Base-by-base conservation (phyloP, 352 stramenopile species). In the Globisporangium cederbergense region DNA sequence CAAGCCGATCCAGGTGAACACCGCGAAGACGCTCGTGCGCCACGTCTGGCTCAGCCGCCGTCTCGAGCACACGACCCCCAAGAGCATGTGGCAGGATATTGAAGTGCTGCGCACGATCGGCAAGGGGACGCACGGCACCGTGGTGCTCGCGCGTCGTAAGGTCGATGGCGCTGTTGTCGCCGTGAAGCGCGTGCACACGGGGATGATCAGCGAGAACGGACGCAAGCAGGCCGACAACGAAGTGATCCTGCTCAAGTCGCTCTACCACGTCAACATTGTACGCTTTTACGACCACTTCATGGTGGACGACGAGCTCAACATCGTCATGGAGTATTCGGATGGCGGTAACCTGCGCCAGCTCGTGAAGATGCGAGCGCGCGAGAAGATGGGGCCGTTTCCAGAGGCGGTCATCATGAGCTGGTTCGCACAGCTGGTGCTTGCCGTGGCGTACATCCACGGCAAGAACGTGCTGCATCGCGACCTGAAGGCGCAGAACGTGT, bases 261-360 rank as follows among this genome's bases (percentile, higher is more conserved):
- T 96, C 36, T 93, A 93, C 72, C 88, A 96, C 69, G 84, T 95
- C 30, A 96, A 96, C 60, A 95, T 96, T 65, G 86, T 96, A 59
- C 85, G 85, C 38, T 96, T 94, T 58, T 94, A 95, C 77, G 88
- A 96, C 69, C 84, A 91, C 55, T 96, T 96, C 60, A 75, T 92
- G 70, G 76, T 77, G 18, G 81, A 94, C 54, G 85, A 95, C 67
- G 86, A 95, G 60, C 75, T 96, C 28, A 94, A 96, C 53, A 96
- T 96, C 50, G 82, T 96, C 49, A 96, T 96, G 87, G 88, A 96
- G 60, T 95, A 93, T 60, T 76, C 86, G 28, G 85, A 94, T 49
- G 84, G 85, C 49, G 88, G 88, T 34, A 95, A 95, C 65, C 64
- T 96, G 55, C 78, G 86, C 28, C 83, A 95, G 72, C 62, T 95